Base-by-base conservation (phyloP, 2,329 filamentous ascomycete genomes). In the Stachybotrys chlorohalonatus region DNA sequence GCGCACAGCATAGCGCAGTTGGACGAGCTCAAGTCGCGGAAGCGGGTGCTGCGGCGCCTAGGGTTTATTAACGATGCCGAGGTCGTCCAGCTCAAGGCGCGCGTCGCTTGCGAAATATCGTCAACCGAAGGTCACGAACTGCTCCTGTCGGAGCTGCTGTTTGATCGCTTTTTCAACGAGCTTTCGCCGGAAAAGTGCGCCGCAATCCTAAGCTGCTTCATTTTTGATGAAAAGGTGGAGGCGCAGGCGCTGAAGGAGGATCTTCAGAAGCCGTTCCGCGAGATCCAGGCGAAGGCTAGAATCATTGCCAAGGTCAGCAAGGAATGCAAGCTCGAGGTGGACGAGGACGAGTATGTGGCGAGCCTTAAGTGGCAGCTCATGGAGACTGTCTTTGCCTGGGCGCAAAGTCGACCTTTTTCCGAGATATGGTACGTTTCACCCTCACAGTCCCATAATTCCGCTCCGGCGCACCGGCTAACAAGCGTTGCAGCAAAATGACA, bases 161-260 rank as follows among this genome's bases (percentile, higher is more conserved):
- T 99, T 72, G 95, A 97, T 70, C 84, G 92, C 46, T 97, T 96
- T 79, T 99, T 99, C 81, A 99, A 97, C 68, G 92, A 96, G 66
- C 76, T 97, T 48, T 85, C 85, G 0, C 91, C 94, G 0, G 93
- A 97, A 70, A 82, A 93, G 60, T 89, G 87, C 63, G 94, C 94
- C 1, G 83, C 93, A 0, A 84, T 92, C 6, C 79, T 99, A 56
- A 95, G 90, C 63, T 92, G 90, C 66, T 97, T 99, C 74, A 94
- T 99, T 60, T 96, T 97, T 62, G 95, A 99, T 67, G 94, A 99
- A 74, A 96, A 95, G 77, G 85, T 89, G 51, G 88, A 93, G 63
- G 85, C 92, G 11, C 76, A 83, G 3, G 80, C 84, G 13, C 77
- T 96, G 51, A 87, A 87, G 64, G 91, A 96, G 62, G 89, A 96